A percentile compares a stretch with the other conserved stretches of the same genome.
phyloP scores from a whole-genome alignment of 2,329 filamentous ascomycete genomes.

The Gyromitra esculenta region DNA sequence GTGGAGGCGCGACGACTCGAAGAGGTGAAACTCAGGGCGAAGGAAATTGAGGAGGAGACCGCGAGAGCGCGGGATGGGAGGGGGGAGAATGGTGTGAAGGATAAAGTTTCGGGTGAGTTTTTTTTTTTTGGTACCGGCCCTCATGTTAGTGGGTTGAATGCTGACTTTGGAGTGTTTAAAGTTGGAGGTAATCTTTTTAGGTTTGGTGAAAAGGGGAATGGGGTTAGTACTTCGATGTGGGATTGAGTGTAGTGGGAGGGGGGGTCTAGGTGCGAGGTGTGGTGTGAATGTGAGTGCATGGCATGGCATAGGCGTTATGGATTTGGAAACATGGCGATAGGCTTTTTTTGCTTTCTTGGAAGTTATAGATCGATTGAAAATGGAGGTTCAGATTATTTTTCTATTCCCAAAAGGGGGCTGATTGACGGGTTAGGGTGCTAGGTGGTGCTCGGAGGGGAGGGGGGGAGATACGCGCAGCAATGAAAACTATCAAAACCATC shows the following conservation, averaged over 20 bases:
- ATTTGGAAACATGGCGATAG: too few species aligned
- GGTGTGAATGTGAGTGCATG: slow-evolving; percentile 7
- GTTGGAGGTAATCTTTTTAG: slow-evolving; percentile 19
- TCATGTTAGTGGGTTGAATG: background rate
- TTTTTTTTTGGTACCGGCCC: too few species aligned
- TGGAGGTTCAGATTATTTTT: too few species aligned
- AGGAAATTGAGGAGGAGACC: slow-evolving; percentile 41
- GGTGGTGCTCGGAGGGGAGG: too few species aligned
- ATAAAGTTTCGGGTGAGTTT: slow-evolving; percentile 17
- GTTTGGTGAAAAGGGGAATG: slow-evolving; percentile 17
- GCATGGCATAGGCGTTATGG: background rate
- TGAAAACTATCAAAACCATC: too few species aligned
- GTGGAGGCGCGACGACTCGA: slow-evolving; percentile 9
- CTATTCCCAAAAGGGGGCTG: too few species aligned
- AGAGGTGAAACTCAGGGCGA: slow-evolving; percentile 33
- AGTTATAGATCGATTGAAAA: too few species aligned
- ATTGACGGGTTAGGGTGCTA: too few species aligned
- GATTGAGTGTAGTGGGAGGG: background rate
- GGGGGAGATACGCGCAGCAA: too few species aligned
- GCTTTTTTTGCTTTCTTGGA: too few species aligned
- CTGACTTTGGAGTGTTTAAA: slow-evolving; percentile 6
- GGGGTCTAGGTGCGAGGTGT: slow-evolving; percentile 1
- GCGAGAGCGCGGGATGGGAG: slow-evolving; percentile 3
- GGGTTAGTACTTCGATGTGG: slow-evolving; percentile 18
- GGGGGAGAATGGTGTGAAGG: too few species aligned